phyloP scores from a whole-genome alignment of 202 grass and related monocot genomes.

The Dendrocalamus latiflorus region DNA sequence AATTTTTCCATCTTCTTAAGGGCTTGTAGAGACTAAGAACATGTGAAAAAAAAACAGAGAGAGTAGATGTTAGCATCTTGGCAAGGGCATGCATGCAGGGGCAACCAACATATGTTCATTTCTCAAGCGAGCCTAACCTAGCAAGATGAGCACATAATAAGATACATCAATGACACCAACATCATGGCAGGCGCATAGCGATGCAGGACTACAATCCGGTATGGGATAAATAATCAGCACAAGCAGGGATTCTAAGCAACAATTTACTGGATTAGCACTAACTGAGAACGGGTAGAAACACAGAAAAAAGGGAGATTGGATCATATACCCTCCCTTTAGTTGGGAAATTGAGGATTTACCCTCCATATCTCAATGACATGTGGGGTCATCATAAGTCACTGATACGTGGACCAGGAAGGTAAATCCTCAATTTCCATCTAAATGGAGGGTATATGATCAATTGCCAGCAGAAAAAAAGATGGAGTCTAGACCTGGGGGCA shows the following conservation, averaged over 20 bases:
- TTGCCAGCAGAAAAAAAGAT: too few relatives aligned
- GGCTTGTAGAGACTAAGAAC: slow-evolving; percentile 56
- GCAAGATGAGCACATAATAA: background rate
- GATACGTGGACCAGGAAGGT: too few relatives aligned
- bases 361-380: too few relatives aligned
- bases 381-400: too few relatives aligned
- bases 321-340: too few relatives aligned
- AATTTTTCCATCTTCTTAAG: slow-evolving; percentile 69
- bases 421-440: too few relatives aligned
- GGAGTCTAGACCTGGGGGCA: too few relatives aligned
- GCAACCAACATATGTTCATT: background rate
- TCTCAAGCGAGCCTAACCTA: background rate
- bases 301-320: background rate
- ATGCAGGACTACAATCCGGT: background rate
- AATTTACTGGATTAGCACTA: background rate
- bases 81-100: too few relatives aligned
- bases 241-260: background rate
- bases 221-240: background rate
- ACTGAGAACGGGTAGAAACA: background rate
- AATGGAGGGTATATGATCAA: too few relatives aligned
- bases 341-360: too few relatives aligned
- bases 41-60: background rate
- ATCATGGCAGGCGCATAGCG: background rate
- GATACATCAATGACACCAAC: background rate
- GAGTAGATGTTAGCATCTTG: background rate